Conservation (phyloP, 164 flowering plant genomes). For the Vitis rupestris region DNA sequence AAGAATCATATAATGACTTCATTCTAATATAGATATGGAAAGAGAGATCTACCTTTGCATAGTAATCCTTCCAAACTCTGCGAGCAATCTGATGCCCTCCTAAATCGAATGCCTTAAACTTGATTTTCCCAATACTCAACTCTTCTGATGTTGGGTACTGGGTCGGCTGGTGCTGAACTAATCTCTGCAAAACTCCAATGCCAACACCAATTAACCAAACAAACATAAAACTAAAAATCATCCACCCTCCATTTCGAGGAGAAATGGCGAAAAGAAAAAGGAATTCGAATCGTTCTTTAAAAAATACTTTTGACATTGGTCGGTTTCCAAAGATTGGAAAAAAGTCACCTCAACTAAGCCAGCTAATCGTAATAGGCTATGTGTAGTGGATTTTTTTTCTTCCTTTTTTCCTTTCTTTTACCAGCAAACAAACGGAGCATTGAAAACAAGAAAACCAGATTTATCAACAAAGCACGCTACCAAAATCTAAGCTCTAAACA, state of each 20-base stretch:
- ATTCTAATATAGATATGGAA: background rate
- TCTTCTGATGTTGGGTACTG: slow-evolving; percentile 53
- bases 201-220: background rate
- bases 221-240: background rate
- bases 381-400: background rate
- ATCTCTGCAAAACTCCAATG: slow-evolving; percentile 30
- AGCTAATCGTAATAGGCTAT: too few relatives aligned
- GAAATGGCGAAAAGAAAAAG: too few relatives aligned
- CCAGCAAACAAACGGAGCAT: background rate
- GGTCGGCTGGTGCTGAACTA: slow-evolving; percentile 61
- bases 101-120: slow-evolving; percentile 53
- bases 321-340: too few relatives aligned
- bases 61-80: slow-evolving; percentile 55
- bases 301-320: too few relatives aligned
- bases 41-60: slow-evolving; percentile 37
- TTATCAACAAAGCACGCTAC: background rate
- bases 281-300: too few relatives aligned
- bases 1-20: too few relatives aligned
- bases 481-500: background rate
- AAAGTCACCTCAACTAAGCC: too few relatives aligned
- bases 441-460: background rate
- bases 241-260: too few relatives aligned
- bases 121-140: slow-evolving; percentile 47
- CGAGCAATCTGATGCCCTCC: slow-evolving; percentile 56
- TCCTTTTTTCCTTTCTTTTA: background rate